These are phyloP conservation scores for Spathaspora arborariae DNA, from an alignment of 805 yeast species.

Conservation along the genomic window DNA sequence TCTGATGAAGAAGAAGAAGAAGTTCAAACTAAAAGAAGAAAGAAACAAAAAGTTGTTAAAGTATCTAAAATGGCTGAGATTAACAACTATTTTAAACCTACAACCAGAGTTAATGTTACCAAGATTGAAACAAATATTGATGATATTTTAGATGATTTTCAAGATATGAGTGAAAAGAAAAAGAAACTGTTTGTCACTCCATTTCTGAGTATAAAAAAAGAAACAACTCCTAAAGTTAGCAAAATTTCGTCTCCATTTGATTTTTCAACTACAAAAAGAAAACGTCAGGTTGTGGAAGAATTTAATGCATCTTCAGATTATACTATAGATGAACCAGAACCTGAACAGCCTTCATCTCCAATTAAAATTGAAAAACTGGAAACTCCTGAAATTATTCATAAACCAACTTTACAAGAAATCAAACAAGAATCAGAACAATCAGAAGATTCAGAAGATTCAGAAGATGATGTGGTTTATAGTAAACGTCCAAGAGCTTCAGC, in stretches of 20 bases:
- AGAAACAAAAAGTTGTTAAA: constrained; percentile 23
- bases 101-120: constrained; percentile 25
- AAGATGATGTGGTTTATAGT: constrained; percentile 55
- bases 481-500: constrained; percentile 46
- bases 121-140: constrained; percentile 53
- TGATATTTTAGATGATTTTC: constrained; percentile 58
- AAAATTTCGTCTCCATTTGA: constrained; percentile 18
- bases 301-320: constrained; percentile 25
- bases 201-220: constrained; percentile 13
- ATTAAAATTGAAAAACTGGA: constrained; percentile 15
- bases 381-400: neutral
- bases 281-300: constrained; percentile 11
- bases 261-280: constrained; percentile 23
- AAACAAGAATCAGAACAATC: constrained; percentile 6
- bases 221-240: constrained; percentile 8
- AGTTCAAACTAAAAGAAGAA: constrained; percentile 17
- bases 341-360: constrained; percentile 34
- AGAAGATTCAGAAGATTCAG: constrained; percentile 40
- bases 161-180: constrained; percentile 16
- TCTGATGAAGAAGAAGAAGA: constrained; percentile 53
- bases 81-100: constrained; percentile 49
- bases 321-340: constrained; percentile 20
- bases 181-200: constrained; percentile 3
- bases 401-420: neutral
- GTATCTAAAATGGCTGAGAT: constrained; percentile 46